phyloP scores from a whole-genome alignment of 495 filamentous ascomycete species.

The Rhypophila decipiens region DNA sequence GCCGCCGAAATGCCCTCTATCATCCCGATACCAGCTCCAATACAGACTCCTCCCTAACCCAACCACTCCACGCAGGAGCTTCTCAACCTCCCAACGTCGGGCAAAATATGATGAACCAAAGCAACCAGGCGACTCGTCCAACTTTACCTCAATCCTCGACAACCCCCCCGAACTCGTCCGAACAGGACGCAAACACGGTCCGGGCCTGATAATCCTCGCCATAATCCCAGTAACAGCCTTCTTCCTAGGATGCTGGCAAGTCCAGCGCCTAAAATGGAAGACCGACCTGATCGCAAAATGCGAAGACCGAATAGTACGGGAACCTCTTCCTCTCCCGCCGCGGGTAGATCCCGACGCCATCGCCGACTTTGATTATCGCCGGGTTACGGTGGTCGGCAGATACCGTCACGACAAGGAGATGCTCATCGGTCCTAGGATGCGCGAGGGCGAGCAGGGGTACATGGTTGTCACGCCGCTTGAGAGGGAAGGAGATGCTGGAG shows the following conservation, averaged over 20 bases:
- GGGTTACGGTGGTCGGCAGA: conserved; percentile 67
- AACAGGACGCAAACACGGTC: conserved; percentile 64
- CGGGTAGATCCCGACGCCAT: conserved; percentile 72
- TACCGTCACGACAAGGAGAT: conserved; percentile 90
- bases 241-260: conserved; percentile 86
- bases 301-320: conserved; percentile 80
- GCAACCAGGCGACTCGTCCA: conserved; percentile 57
- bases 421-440: conserved; percentile 85
- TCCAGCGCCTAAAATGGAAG: conserved; percentile 91
- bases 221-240: conserved; percentile 90
- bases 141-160: conserved; percentile 78
- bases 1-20: too few relatives aligned
- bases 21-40: not conserved
- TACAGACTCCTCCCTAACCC: not conserved
- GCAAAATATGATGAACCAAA: too few relatives aligned
- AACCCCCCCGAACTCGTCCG: conserved; percentile 73
- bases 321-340: conserved; percentile 82
- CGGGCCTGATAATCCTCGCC: conserved; percentile 67
- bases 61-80: conserved; percentile 15
- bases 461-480: conserved; percentile 88
- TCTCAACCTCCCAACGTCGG: conserved; percentile 22
- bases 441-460: conserved; percentile 83
- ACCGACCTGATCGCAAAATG: conserved; percentile 80
- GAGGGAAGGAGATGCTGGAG: conserved; percentile 38
- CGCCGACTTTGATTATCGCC: conserved; percentile 85